Evolutionary conservation across 1,284 basidiomycete species (phyloP), one percentile per base, ranked within the genome.

Genomic region (Inonotus obliquus): DNA sequence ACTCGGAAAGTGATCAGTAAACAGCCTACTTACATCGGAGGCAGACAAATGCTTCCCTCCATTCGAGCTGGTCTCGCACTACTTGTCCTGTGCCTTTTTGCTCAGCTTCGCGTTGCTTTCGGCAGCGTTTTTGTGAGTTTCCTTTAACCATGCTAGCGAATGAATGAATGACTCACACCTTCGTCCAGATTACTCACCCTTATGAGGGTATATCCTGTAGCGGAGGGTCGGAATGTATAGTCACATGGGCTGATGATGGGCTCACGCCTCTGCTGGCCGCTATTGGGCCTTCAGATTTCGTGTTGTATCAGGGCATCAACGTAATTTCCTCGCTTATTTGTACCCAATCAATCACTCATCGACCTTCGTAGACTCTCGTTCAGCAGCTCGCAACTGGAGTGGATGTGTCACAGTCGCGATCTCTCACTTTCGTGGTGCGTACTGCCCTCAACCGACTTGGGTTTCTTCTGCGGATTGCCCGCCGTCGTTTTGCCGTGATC

Each of bases 191-290:
- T 23, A 63, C 62, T 6, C 59, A 60, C 32, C 62, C 62, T 11
- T 63, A 60, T 48, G 27, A 47, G 17, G 62, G 59, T 4, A 60
- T 63, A 29, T 38, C 63, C 13, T 64, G 63, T 45, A 35, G 39
- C 27, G 63, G 55, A 21, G 63, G 60, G 5, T 44, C 54, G 2
- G 29, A 47, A 17, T 64, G 63, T 45, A 54, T 32, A 5, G 52
- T 62, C 14, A 61, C 55, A 11, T 64, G 63, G 63, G 48, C 45
- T 3, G 63, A 64, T 45, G 63, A 64, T 35, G 63, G 63, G 27
- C 23, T 19, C 5, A 55, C 63, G 4, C 63, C 63, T 23, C 56
- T 64, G 17, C 57, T 64, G 13, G 23, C 48, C n/a, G 59, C 47
- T 5, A 48, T 64, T 23, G 63, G 63, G 17, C 54, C 51, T 9